Percentiles rank a stretch among this genome's conserved stretches.
phyloP scores from a whole-genome alignment of 768 basidiomycete genomes.

The Phallus indusiatus region DNA sequence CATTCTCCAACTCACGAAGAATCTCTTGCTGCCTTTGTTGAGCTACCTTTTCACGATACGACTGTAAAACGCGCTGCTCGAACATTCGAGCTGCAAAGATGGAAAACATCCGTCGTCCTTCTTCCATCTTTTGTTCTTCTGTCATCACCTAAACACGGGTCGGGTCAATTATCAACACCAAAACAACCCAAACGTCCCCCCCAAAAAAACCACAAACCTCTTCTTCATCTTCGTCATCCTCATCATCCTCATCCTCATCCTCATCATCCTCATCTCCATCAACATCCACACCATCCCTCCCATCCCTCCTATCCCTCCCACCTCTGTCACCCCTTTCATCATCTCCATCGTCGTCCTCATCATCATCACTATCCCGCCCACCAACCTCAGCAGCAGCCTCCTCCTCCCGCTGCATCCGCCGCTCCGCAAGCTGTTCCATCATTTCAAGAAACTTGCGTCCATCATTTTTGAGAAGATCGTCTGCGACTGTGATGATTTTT shows the following conservation, averaged over 20 bases:
- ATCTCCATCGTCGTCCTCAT: constrained; percentile 51
- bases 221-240: constrained; percentile 36
- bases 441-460: constrained; percentile 99
- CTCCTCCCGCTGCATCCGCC: constrained; percentile 87
- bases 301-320: too few species aligned
- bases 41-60: constrained; percentile 94
- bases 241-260: constrained; percentile 34
- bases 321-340: constrained; percentile 40
- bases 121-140: constrained; percentile 98
- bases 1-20: constrained; percentile 90
- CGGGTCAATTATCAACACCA: too few species aligned
- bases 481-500: constrained; percentile 96
- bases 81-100: constrained; percentile 99
- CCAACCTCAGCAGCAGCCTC: constrained; percentile 40
- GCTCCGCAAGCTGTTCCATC: constrained; percentile 98
- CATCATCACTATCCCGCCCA: constrained; percentile 52
- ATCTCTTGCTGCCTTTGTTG: constrained; percentile 92
- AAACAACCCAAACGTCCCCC: too few species aligned
- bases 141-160: constrained; percentile 83
- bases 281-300: constrained; percentile 25
- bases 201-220: constrained; percentile 25
- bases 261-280: constrained; percentile 63
- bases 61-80: constrained; percentile 93
- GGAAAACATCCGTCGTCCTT: constrained; percentile 98
- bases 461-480: constrained; percentile 97